phyloP scores from a whole-genome alignment of 2,329 filamentous ascomycete species.

The Alternaria brassicicola region DNA sequence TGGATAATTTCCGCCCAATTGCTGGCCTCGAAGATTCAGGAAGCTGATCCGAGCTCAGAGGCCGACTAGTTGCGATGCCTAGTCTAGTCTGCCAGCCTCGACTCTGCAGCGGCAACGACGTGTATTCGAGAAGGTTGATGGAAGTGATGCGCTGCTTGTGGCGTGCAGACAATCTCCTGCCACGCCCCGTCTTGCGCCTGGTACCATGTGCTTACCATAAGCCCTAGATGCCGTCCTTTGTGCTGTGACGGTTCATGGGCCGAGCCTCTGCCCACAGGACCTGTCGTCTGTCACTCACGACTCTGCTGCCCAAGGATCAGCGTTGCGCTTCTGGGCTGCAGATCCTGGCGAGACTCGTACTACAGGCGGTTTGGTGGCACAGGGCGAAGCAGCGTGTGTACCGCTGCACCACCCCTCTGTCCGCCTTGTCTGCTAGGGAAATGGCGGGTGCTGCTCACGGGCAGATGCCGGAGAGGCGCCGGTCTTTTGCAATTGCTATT shows the following conservation, averaged over 20 bases:
- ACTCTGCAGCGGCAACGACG: constrained; percentile 20
- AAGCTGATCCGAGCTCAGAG: constrained; percentile 26
- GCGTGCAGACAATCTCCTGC: constrained; percentile 10
- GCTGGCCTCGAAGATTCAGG: constrained; percentile 22
- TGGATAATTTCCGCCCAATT: constrained; percentile 37
- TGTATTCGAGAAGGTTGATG: constrained; percentile 42
- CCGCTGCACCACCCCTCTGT: constrained; percentile 15
- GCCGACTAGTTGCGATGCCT: constrained; percentile 18
- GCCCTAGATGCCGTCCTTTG: not conserved
- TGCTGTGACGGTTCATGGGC: not conserved
- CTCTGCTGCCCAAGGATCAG: constrained; percentile 16
- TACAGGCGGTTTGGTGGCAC: constrained; percentile 14
- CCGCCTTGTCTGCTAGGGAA: constrained; percentile 21
- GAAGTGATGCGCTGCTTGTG: constrained; percentile 40
- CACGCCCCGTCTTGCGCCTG: not conserved
- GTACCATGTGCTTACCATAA: not conserved
- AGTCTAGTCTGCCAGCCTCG: constrained; percentile 20
- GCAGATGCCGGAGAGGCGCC: constrained; percentile 18
- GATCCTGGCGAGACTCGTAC: constrained; percentile 12
- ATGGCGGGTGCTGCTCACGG: constrained; percentile 18
- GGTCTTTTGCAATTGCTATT: constrained; percentile 8
- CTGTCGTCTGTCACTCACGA: not conserved
- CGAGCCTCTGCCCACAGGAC: not conserved
- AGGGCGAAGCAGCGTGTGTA: constrained; percentile 12
- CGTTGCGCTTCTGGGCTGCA: constrained; percentile 6